Evolutionary conservation across 2,329 filamentous ascomycete genomes (phyloP).

Genomic region (Madurella fahalii): DNA sequence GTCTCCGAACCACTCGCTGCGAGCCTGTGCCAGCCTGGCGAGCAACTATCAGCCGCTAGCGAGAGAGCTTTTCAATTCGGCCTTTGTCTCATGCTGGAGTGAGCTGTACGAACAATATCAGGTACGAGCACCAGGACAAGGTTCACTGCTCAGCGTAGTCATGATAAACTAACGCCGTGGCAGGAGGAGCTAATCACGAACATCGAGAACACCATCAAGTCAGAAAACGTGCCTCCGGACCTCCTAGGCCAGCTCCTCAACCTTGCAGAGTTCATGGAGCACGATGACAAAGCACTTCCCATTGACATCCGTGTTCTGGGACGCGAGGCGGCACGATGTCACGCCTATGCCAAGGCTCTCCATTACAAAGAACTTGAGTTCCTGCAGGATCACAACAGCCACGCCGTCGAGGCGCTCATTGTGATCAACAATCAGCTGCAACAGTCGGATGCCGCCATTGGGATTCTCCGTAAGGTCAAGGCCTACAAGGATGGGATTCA

Average conservation of each 20-base stretch:
- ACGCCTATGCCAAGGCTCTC: slow-evolving; percentile 95
- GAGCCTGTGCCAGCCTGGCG: slow-evolving; percentile 87
- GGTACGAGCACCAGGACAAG: slow-evolving; percentile 8
- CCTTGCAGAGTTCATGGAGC: slow-evolving; percentile 98
- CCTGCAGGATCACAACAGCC: slow-evolving; percentile 92
- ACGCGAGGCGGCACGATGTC: slow-evolving; percentile 91
- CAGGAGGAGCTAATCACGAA: slow-evolving; percentile 86
- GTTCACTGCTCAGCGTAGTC: background rate
- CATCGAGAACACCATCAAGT: slow-evolving; percentile 92
- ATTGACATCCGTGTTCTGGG: slow-evolving; percentile 96
- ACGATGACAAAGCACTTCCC: slow-evolving; percentile 95
- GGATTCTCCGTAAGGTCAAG: slow-evolving; percentile 93
- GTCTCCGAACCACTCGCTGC: slow-evolving; percentile 89
- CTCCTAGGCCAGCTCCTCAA: slow-evolving; percentile 92
- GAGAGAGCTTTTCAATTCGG: slow-evolving; percentile 94
- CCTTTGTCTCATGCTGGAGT: slow-evolving; percentile 98
- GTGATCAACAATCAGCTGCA: slow-evolving; percentile 99
- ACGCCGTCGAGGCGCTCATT: slow-evolving; percentile 93
- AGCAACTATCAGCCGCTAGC: slow-evolving; percentile 89
- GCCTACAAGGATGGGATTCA: slow-evolving; percentile 90
- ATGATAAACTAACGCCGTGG: background rate
- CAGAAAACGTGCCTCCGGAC: slow-evolving; percentile 92
- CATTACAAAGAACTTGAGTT: slow-evolving; percentile 99
- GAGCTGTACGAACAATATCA: slow-evolving; percentile 96
- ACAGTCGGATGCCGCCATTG: slow-evolving; percentile 96